Evolutionary conservation across 2,329 filamentous ascomycete species (phyloP).

Genomic region (Aureobasidium sp.): DNA sequence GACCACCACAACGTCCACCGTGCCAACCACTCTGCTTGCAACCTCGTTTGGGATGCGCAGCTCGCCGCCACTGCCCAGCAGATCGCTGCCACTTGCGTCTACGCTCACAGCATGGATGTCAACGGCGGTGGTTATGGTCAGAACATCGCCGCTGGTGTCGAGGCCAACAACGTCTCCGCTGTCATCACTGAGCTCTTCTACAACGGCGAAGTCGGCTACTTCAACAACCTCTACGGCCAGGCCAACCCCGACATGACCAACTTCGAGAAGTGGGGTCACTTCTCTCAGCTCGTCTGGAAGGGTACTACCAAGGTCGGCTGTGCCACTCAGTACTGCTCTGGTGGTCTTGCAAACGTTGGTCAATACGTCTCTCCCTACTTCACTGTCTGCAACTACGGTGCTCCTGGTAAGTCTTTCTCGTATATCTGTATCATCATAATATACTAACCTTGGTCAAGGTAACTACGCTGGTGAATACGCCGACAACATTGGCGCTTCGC

Average conservation of each 20-base stretch:
- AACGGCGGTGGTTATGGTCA: conserved; percentile 69
- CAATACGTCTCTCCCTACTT: conserved; percentile 48
- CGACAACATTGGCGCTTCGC: conserved; percentile 41
- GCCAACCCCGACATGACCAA: conserved; percentile 50
- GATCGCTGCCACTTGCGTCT: conserved; percentile 60
- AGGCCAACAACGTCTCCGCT: conserved; percentile 50
- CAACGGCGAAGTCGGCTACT: conserved; percentile 63
- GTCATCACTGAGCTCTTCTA: conserved; percentile 83
- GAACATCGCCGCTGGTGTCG: conserved; percentile 71
- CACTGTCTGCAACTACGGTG: conserved; percentile 83
- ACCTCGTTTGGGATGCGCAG: conserved; percentile 56
- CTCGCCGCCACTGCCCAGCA: conserved; percentile 56
- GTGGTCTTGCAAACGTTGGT: conserved; percentile 41
- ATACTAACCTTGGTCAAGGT: conserved; percentile 33
- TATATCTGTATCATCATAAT: background rate
- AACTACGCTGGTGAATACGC: conserved; percentile 49
- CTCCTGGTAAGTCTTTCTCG: conserved; percentile 51
- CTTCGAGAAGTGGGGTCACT: conserved; percentile 65
- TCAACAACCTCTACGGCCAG: conserved; percentile 49
- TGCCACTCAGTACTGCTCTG: conserved; percentile 47
- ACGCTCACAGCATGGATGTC: conserved; percentile 62
- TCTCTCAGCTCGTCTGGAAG: conserved; percentile 68
- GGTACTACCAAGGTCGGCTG: conserved; percentile 56
- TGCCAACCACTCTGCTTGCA: conserved; percentile 63
- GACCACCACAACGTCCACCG: conserved; percentile 83